Evolutionary conservation across 179 eudicot species (phyloP), one percentile per base, ranked within the genome.

Genomic region (Spergularia azorica): DNA sequence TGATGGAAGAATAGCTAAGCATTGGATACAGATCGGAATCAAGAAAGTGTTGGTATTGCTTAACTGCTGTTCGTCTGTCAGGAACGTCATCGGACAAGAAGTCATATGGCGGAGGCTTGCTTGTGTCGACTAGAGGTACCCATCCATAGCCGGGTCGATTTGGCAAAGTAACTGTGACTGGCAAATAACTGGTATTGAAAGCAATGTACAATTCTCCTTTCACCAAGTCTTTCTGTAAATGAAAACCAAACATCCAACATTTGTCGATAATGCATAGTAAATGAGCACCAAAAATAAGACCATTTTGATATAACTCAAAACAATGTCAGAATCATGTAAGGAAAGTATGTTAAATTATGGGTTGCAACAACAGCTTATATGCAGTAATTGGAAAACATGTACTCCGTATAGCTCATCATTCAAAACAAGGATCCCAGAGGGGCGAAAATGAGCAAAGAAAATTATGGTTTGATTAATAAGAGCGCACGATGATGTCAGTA

Each of bases 1-100:
- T 82, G 70, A 93, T 84, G 17, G 99, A 95, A 66, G 99, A 95
- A 74, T 95, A 95, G 80, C 97, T 90, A 36, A 95, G 88, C 97
- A 95, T 93, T 3, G 97, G 99, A 71, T 95, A 95, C 70, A 90
- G 70, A 83, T 90, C 88, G 70, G 79, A 83, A 67, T 95, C 91
- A 48, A 95, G 97, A 77, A 95, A 89, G 74, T 89, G 95, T 61
- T 90, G 77, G 67, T 84, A 93, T 62, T 91, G 98, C 76, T 74
- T 72, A 6, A 81, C 69, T 1, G 97, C 98, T 14, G 74, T 63
- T 36, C 88, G 88, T 83, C 90, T 89, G 57, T 85, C 86, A 0
- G 83, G 79, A 43, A 91, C 66, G 55, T 93, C 94, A 57, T 84
- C 72, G 2, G 86, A 63, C 41, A 95, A 88, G 81, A 93, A 91